Evolutionary conservation across 805 yeast species (phyloP).

Genomic region (Barnettozyma botsteinii): DNA sequence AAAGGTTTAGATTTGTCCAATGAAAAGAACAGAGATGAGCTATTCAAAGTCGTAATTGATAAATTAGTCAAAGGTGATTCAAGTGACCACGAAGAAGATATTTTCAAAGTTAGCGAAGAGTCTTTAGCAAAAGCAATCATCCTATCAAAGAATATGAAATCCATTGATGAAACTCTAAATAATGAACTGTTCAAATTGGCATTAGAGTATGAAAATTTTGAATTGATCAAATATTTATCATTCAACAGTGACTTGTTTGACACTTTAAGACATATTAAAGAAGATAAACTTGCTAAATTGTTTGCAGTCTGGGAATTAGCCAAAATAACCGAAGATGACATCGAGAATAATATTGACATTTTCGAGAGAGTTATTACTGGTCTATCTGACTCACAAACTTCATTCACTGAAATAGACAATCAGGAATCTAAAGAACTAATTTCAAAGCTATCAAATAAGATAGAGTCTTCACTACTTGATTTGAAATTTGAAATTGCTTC

Average conservation of each 20-base stretch:
- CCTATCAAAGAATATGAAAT: background rate
- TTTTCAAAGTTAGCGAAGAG: constrained; percentile 1
- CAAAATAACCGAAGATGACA: background rate
- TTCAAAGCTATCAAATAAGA: background rate
- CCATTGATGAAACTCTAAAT: background rate
- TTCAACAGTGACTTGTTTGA: background rate
- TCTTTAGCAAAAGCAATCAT: constrained; percentile 3
- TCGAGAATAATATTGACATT: constrained; percentile 1
- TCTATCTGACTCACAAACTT: constrained; percentile 2
- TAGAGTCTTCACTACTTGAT: background rate
- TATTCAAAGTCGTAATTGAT: constrained; percentile 27
- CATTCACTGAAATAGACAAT: background rate
- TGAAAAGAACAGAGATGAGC: constrained; percentile 19
- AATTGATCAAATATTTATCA: background rate
- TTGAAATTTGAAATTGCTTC: background rate
- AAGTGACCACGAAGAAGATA: constrained; percentile 11
- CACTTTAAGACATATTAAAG: background rate
- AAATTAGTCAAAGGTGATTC: constrained; percentile 17
- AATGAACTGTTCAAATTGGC: constrained; percentile 4
- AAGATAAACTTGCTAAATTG: constrained; percentile 2
- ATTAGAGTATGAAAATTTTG: constrained; percentile 1
- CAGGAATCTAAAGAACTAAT: background rate
- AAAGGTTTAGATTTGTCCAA: constrained; percentile 8
- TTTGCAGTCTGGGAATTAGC: constrained; percentile 1
- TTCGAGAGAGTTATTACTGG: constrained; percentile 4